These are phyloP conservation scores for Whalleya microplaca DNA, from an alignment of 2,329 filamentous ascomycete species.

Conservation along the genomic window DNA sequence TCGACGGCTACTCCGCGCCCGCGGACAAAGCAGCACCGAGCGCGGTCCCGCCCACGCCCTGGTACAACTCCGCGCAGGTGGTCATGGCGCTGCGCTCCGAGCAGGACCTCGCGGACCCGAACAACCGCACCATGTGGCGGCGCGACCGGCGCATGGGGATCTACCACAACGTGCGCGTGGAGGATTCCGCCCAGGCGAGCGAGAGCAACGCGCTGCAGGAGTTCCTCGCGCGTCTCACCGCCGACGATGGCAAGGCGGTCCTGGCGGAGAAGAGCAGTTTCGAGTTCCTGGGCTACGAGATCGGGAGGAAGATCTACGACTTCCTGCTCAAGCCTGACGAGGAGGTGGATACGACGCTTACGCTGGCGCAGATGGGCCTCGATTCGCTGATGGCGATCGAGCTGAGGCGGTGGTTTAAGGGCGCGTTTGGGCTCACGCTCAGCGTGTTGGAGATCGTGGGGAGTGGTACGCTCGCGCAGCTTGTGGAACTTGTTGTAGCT, in stretches of 20 bases:
- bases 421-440: constrained; percentile 31
- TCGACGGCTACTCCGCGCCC: constrained; percentile 9
- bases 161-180: constrained; percentile 31
- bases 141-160: constrained; percentile 34
- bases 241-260: constrained; percentile 7
- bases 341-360: constrained; percentile 24
- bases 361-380: constrained; percentile 34
- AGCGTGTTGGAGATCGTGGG: constrained; percentile 28
- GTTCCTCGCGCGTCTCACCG: constrained; percentile 17
- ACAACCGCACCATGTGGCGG: constrained; percentile 32
- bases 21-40: background rate
- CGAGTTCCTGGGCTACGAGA: constrained; percentile 27
- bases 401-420: constrained; percentile 37
- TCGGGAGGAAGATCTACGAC: constrained; percentile 29
- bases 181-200: constrained; percentile 5
- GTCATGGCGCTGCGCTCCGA: constrained; percentile 31
- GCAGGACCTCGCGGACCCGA: constrained; percentile 29
- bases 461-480: constrained; percentile 18
- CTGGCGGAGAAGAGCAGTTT: constrained; percentile 13
- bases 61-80: constrained; percentile 25
- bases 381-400: constrained; percentile 40
- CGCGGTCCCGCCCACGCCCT: constrained; percentile 7
- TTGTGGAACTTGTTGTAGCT: constrained; percentile 16
- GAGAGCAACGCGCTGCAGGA: constrained; percentile 27
- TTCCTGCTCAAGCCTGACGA: constrained; percentile 28